phyloP scores from a whole-genome alignment of 2,329 filamentous ascomycete genomes.

The Fusarium protoensiforme region DNA sequence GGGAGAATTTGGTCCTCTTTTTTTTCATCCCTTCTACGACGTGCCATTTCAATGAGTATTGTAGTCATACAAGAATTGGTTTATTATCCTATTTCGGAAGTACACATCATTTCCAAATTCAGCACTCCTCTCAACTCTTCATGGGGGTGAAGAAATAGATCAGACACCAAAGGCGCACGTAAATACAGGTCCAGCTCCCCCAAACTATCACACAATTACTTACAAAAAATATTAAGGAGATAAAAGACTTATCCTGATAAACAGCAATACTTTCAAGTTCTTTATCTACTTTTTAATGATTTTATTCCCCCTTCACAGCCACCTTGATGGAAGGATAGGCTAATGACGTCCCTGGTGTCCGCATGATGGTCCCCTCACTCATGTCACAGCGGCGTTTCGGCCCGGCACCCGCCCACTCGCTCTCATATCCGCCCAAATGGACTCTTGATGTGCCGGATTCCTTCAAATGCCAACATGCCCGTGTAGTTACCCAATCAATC shows the following conservation, averaged over 20 bases:
- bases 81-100: neutral
- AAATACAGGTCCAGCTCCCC: neutral
- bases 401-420: neutral
- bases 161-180: neutral
- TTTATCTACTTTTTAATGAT: neutral
- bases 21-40: neutral
- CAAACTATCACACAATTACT: neutral
- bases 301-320: neutral
- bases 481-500: constrained; percentile 8
- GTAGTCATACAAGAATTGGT: neutral
- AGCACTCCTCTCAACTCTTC: neutral
- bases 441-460: neutral
- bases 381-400: neutral
- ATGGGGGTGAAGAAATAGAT: neutral
- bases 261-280: no score
- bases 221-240: neutral
- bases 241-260: no score
- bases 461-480: neutral
- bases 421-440: neutral
- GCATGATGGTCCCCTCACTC: neutral
- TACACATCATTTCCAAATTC: neutral
- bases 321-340: neutral
- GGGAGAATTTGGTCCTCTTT: neutral
- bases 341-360: neutral
- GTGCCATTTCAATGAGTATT: neutral